These are phyloP conservation scores for Pythium vanterpoolii DNA, from an alignment of 352 stramenopile species.

Conservation along the genomic window DNA sequence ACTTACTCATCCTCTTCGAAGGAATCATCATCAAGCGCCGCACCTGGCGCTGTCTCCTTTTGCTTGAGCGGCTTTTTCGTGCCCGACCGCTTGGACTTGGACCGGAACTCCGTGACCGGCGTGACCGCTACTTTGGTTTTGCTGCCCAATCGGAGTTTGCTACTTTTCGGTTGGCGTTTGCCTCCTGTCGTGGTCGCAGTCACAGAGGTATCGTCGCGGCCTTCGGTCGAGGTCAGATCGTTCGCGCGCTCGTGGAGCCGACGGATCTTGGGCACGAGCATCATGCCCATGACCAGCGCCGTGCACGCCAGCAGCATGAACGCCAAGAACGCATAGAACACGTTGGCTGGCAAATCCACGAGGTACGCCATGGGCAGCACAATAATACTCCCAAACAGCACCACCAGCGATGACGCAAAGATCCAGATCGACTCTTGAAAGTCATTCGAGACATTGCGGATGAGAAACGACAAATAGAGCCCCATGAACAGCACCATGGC, in stretches of 20 bases:
- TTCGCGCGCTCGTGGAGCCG: constrained; percentile 19
- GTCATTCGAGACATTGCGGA: constrained; percentile 33
- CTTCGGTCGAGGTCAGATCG: not conserved
- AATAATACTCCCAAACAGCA: constrained; percentile 28
- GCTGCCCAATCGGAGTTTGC: constrained; percentile 25
- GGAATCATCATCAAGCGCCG: not conserved
- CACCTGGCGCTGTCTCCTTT: not conserved
- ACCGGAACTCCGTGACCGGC: constrained; percentile 16
- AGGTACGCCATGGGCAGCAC: constrained; percentile 41
- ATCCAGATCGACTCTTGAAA: constrained; percentile 51
- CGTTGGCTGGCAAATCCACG: constrained; percentile 24
- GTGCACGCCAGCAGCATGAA: constrained; percentile 19
- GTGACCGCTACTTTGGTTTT: constrained; percentile 16
- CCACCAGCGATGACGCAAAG: constrained; percentile 37
- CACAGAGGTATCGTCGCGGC: not conserved
- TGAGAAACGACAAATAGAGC: constrained; percentile 25
- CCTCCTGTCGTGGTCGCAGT: not conserved
- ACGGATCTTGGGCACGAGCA: constrained; percentile 27
- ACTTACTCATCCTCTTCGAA: not conserved
- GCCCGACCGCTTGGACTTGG: constrained; percentile 1
- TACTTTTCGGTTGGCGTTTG: constrained; percentile 6
- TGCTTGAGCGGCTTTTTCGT: not conserved
- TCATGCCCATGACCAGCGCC: constrained; percentile 23
- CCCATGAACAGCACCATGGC: constrained; percentile 29
- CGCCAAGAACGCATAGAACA: constrained; percentile 26